Conservation (phyloP, 148 eudicot genomes). For the Rhododendron molle region DNA sequence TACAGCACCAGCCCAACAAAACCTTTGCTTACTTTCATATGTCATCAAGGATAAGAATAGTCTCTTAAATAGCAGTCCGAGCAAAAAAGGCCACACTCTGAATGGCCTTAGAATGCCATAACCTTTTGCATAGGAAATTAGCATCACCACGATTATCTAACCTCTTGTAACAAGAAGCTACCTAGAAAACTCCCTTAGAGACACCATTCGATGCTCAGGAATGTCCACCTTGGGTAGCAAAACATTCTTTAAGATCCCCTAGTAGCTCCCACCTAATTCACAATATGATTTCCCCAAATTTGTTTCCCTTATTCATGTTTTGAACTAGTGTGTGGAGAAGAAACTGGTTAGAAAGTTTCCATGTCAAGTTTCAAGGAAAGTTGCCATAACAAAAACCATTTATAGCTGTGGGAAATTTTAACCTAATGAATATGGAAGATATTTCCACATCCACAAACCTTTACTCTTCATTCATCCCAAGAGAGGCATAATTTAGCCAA, state of each 20-base stretch:
- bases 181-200: not conserved
- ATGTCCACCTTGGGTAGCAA: not conserved
- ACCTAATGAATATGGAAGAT: not conserved
- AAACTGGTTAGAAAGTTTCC: not conserved
- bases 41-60: not conserved
- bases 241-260: not conserved
- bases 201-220: not conserved
- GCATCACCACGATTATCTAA: not conserved
- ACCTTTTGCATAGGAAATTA: not conserved
- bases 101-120: not conserved
- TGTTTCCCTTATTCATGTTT: not conserved
- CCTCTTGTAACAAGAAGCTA: not conserved
- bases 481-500: not conserved
- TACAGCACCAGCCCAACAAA: not conserved
- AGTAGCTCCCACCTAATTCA: not conserved
- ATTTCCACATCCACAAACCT: not conserved
- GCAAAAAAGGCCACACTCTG: not conserved
- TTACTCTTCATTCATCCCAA: not conserved
- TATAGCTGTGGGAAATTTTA: not conserved
- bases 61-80: not conserved
- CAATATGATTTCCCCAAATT: not conserved
- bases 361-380: not conserved
- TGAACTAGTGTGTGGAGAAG: not conserved
- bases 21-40: not conserved
- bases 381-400: not conserved